A percentile compares a stretch with the other conserved stretches of the same genome.
phyloP scores from a whole-genome alignment of 495 filamentous ascomycete genomes.

The Zalerion maritima region DNA sequence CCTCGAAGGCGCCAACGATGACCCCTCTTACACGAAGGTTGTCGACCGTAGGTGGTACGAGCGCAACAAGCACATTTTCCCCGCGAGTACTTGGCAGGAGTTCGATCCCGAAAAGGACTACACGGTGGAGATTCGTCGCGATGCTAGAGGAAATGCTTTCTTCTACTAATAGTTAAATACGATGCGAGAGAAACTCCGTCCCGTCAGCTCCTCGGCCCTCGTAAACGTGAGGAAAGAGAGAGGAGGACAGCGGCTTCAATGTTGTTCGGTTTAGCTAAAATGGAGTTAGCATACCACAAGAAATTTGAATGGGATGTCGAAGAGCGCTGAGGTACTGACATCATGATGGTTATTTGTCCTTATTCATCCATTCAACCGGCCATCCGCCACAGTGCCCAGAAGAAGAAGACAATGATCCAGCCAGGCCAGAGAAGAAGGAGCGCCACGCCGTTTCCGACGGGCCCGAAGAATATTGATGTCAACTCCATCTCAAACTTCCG shows the following conservation, averaged over 20 bases:
- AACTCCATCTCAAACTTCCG: conserved; percentile 29
- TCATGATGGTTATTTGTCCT: not conserved
- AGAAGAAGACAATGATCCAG: conserved; percentile 20
- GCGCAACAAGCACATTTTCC: conserved; percentile 93
- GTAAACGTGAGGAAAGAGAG: conserved; percentile 6
- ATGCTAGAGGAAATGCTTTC: conserved; percentile 79
- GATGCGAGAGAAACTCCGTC: not conserved
- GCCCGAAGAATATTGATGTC: conserved; percentile 25
- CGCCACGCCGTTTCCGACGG: conserved; percentile 22
- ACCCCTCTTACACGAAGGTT: conserved; percentile 78
- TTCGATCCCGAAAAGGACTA: conserved; percentile 87
- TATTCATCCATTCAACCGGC: conserved; percentile 3
- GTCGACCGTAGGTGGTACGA: conserved; percentile 96
- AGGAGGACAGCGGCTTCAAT: not conserved
- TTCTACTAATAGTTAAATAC: conserved; percentile 50
- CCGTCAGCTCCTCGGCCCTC: not conserved
- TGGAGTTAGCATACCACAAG: not conserved
- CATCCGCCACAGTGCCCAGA: conserved; percentile 7
- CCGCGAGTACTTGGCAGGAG: conserved; percentile 88
- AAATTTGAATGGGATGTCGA: not conserved
- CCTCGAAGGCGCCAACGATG: conserved; percentile 69
- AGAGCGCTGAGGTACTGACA: not conserved
- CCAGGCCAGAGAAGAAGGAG: conserved; percentile 35
- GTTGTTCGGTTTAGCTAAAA: conserved; percentile 1
- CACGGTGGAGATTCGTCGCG: conserved; percentile 60